Evolutionary conservation across 164 flowering plant species (phyloP).

Genomic region (Cinnamomum micranthum): DNA sequence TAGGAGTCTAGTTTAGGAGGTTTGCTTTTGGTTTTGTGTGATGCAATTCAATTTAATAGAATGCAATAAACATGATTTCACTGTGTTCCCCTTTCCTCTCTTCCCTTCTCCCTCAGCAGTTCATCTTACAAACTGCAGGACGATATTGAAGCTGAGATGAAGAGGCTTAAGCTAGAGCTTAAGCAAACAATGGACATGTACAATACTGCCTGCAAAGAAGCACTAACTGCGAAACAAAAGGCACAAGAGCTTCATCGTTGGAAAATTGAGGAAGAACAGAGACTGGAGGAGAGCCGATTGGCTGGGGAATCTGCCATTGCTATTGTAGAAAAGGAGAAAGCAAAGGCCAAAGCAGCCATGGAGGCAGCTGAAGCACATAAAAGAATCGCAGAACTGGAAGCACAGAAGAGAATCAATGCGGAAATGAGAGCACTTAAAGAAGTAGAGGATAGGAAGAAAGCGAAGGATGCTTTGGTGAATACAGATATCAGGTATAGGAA

Average conservation of each 20-base stretch:
- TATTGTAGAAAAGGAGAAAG: slow-evolving; percentile 58
- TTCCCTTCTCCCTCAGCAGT: too few relatives aligned
- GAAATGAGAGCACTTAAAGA: slow-evolving; percentile 63
- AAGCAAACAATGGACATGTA: slow-evolving; percentile 78
- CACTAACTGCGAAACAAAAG: slow-evolving; percentile 67
- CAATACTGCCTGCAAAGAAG: slow-evolving; percentile 71
- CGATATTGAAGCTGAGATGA: slow-evolving; percentile 67
- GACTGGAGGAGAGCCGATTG: slow-evolving; percentile 50
- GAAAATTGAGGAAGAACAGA: slow-evolving; percentile 75
- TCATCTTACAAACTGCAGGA: slow-evolving; percentile 28
- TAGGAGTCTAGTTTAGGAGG: too few relatives aligned
- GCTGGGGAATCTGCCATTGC: slow-evolving; percentile 70
- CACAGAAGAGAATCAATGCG: slow-evolving; percentile 57
- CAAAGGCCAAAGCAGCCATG: slow-evolving; percentile 61
- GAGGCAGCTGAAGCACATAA: slow-evolving; percentile 79
- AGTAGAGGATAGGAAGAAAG: slow-evolving; percentile 50
- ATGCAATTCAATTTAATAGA: too few relatives aligned
- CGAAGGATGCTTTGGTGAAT: slow-evolving; percentile 22
- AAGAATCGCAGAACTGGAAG: slow-evolving; percentile 66
- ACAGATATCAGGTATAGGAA: slow-evolving; percentile 49
- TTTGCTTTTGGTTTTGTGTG: too few relatives aligned
- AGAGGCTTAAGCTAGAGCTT: slow-evolving; percentile 61
- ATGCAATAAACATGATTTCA: too few relatives aligned
- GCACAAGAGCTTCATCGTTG: slow-evolving; percentile 76
- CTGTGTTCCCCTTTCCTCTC: too few relatives aligned